Evolutionary conservation across 1,284 basidiomycete genomes (phyloP), one percentile per base, ranked within the genome.

Genomic region (Puccinia hordei): DNA sequence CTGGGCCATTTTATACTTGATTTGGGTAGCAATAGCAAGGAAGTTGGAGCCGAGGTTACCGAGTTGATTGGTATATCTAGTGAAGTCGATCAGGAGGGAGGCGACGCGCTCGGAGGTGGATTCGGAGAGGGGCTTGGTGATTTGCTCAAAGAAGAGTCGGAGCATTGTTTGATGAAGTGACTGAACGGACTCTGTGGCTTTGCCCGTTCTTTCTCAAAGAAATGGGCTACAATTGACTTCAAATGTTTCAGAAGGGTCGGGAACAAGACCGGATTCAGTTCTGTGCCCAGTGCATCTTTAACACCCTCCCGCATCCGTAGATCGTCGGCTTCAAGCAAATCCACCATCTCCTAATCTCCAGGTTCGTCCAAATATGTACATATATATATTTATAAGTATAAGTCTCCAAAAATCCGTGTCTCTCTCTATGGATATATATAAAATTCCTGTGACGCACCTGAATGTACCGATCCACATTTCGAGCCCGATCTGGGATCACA

Each of bases 271-370:
- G 90, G 90, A 82, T 90, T 91, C 41, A 94, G 86, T 84, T 95
- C 93, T 12, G 88, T 88, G 2, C 93, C 93, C 12, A 95, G 86
- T 0, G 93, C 92, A 81, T 93, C 92, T 83, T 90, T 89, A 3
- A 92, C 91, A 6, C 90, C 88, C 83, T 94, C 92, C 22, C 92
- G 89, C 41, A 91, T 89, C 72, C 90, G 88, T 3, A 90, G 87
- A 72, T 89, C 89, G 24, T 90, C 89, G 41, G 88, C 87, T 17
- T 91, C 86, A 51, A 95, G 87, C 68, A 92, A 87, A 63, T 90
- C 89, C 22, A 92, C 91, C 46, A 92, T 88, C 81, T 91, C 89
- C n/a, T 87, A 87, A 51, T 51, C 41, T 49, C 46, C 10, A 57
- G 17, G 8, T 65, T 35, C 9, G 38, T 19, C n/a, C 2, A 9